Evolutionary conservation across 352 stramenopile genomes (phyloP).

Genomic region (Globisporangium spinosum): DNA sequence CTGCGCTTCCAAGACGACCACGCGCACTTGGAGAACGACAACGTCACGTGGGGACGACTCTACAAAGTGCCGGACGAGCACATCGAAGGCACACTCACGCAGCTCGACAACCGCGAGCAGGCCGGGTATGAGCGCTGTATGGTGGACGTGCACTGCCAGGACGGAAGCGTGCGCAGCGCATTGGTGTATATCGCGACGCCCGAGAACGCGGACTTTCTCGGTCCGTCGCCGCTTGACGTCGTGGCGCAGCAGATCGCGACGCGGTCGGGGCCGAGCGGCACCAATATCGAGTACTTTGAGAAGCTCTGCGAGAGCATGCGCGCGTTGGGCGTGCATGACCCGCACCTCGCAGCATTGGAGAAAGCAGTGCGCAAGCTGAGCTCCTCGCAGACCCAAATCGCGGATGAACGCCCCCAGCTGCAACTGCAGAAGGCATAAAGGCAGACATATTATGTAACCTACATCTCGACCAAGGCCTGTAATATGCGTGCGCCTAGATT

Average conservation of each 20-base stretch:
- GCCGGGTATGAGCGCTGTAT: slow-evolving; percentile 77
- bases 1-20: slow-evolving; percentile 69
- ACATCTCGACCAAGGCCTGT: not conserved
- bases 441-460: not conserved
- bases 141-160: slow-evolving; percentile 75
- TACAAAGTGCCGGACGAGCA: slow-evolving; percentile 86
- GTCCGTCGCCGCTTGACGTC: slow-evolving; percentile 55
- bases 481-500: not conserved
- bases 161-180: slow-evolving; percentile 58
- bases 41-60: slow-evolving; percentile 79
- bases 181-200: slow-evolving; percentile 86
- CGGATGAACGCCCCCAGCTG: too few species aligned
- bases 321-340: slow-evolving; percentile 63
- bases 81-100: slow-evolving; percentile 61
- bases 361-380: slow-evolving; percentile 52
- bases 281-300: slow-evolving; percentile 87
- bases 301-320: slow-evolving; percentile 83
- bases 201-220: slow-evolving; percentile 81
- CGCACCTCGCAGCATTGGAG: slow-evolving; percentile 72
- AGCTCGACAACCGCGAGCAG: slow-evolving; percentile 81
- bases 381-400: not conserved
- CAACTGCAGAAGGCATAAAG: not conserved
- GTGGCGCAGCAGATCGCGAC: slow-evolving; percentile 84
- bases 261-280: slow-evolving; percentile 59
- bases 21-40: slow-evolving; percentile 51